Conservation (phyloP, 2,329 filamentous ascomycete genomes). For the Aspergillus glaucus region DNA sequence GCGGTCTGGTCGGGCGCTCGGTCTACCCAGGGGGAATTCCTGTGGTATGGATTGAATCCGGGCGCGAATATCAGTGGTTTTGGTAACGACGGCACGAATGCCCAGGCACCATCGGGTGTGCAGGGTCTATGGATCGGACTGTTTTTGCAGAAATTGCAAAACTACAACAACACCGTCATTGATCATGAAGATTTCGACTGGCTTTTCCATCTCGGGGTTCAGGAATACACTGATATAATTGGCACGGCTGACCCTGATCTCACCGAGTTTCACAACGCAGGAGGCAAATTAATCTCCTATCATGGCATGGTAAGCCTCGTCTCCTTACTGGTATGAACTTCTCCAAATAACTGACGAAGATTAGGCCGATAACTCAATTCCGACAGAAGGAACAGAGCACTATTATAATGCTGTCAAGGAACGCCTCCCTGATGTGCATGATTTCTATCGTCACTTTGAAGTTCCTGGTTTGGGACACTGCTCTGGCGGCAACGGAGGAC, state of each 20-base stretch:
- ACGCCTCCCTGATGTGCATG: neutral
- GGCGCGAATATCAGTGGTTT: conserved; percentile 6
- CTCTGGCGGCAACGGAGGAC: conserved; percentile 3
- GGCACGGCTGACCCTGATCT: neutral
- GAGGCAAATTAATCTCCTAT: conserved; percentile 1
- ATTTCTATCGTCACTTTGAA: conserved; percentile 6
- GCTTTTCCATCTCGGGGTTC: neutral
- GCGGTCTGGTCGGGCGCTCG: conserved; percentile 7
- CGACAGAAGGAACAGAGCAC: neutral
- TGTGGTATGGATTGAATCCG: conserved; percentile 29
- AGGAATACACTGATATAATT: neutral
- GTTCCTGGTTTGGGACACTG: conserved; percentile 6
- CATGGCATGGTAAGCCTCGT: conserved; percentile 1
- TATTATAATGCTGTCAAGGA: neutral
- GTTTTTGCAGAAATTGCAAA: neutral
- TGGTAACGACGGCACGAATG: neutral
- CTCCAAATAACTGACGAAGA: neutral
- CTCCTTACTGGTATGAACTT: neutral
- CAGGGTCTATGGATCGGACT: no score
- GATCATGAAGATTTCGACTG: neutral
- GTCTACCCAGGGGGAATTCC: conserved; percentile 43
- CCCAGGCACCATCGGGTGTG: no score
- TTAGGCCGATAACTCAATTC: neutral
- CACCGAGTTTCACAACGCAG: neutral
- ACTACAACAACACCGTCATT: neutral